Evolutionary conservation across 1,284 basidiomycete genomes (phyloP).

Genomic region (Ganoderma meredithae): DNA sequence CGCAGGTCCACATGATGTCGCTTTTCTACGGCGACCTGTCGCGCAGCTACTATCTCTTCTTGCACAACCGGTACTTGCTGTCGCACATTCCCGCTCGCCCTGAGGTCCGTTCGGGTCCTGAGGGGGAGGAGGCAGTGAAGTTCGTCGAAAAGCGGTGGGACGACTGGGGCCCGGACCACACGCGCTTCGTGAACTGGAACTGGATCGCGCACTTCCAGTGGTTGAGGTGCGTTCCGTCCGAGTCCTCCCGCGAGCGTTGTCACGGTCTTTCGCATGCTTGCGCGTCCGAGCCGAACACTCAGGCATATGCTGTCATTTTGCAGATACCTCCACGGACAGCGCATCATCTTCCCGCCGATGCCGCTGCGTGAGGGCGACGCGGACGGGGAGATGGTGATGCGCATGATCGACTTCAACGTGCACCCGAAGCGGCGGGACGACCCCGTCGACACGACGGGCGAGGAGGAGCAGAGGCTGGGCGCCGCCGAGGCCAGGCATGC

Average conservation of each 20-base stretch:
- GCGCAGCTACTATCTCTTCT: constrained; percentile 42
- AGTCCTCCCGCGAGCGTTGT: too few relatives aligned
- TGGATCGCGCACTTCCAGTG: constrained; percentile 38
- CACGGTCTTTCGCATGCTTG: too few relatives aligned
- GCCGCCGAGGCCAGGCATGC: neutral
- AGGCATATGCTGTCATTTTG: too few relatives aligned
- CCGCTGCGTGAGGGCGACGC: constrained; percentile 7
- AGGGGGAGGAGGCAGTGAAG: neutral
- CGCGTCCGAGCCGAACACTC: too few relatives aligned
- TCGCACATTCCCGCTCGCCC: constrained; percentile 35
- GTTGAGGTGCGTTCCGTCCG: constrained; percentile 29
- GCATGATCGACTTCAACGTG: constrained; percentile 47
- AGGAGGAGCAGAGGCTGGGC: neutral
- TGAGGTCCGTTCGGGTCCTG: neutral
- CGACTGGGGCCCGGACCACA: constrained; percentile 54
- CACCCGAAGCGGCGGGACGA: constrained; percentile 37
- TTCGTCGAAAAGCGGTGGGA: constrained; percentile 18
- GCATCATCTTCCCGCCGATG: constrained; percentile 44
- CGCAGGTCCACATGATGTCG: constrained; percentile 54
- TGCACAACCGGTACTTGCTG: constrained; percentile 49
- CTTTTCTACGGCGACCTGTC: constrained; percentile 43
- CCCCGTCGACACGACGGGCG: neutral
- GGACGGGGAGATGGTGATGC: constrained; percentile 11
- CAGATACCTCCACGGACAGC: constrained; percentile 56
- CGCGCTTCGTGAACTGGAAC: constrained; percentile 47